A percentile compares a stretch with the other conserved stretches of the same genome.
These are phyloP conservation scores for Cyclostephanos invisitatus DNA, from an alignment of 108 stramenopile species.

Conservation along the genomic window DNA sequence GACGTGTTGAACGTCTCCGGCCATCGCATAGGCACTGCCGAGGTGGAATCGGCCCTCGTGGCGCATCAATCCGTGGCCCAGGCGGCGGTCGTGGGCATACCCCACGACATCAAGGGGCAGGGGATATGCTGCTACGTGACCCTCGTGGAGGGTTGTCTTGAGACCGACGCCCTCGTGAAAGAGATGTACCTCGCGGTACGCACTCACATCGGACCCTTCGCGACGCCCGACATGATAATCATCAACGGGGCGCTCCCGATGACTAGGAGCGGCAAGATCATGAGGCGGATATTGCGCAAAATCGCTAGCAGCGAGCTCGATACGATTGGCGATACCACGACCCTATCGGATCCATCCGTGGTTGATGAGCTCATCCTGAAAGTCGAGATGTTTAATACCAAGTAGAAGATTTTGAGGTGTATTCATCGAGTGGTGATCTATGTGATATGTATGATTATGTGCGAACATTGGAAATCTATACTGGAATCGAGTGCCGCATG, in stretches of 20 bases:
- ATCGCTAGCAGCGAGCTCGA: conserved; percentile 91
- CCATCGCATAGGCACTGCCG: conserved; percentile 95
- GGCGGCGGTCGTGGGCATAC: conserved; percentile 91
- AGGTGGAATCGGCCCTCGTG: conserved; percentile 94
- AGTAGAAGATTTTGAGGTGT: not conserved
- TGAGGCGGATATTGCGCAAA: conserved; percentile 96
- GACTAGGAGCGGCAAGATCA: conserved; percentile 96
- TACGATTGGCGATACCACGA: conserved; percentile 89
- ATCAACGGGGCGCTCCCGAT: conserved; percentile 85
- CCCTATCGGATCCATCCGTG: conserved; percentile 95
- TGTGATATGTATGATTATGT: no score
- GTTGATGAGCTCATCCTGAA: conserved; percentile 87
- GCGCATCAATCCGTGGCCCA: conserved; percentile 87
- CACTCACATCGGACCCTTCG: conserved; percentile 90
- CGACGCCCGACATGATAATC: conserved; percentile 89
- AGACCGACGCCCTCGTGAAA: conserved; percentile 75
- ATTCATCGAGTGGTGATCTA: not conserved
- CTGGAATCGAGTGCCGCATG: no score
- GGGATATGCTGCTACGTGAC: conserved; percentile 86
- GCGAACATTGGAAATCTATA: no score
- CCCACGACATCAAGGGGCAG: conserved; percentile 93
- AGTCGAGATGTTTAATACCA: conserved; percentile 37
- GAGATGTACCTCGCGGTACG: conserved; percentile 82
- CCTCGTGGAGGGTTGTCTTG: conserved; percentile 65
- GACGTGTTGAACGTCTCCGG: conserved; percentile 97